These are phyloP conservation scores for Colletotrichum tropicicola DNA, from an alignment of 2,329 filamentous ascomycete species.

Conservation along the genomic window DNA sequence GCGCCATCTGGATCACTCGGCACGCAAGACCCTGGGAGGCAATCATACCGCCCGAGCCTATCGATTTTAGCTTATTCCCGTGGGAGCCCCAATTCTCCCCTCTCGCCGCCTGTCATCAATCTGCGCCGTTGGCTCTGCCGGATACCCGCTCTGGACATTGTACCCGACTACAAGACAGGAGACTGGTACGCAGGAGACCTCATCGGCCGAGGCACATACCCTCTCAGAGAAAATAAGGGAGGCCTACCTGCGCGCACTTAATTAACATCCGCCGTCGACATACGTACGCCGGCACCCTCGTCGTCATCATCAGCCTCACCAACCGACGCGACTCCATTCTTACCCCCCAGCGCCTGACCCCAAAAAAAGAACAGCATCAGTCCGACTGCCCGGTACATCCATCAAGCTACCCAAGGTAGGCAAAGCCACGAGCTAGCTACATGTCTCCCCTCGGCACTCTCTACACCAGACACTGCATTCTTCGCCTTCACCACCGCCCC, in stretches of 20 bases:
- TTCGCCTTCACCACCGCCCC: background rate
- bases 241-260: background rate
- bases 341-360: background rate
- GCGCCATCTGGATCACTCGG: slow-evolving; percentile 26
- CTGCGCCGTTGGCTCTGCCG: slow-evolving; percentile 10
- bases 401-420: background rate
- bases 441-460: background rate
- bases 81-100: background rate
- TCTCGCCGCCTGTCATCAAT: background rate
- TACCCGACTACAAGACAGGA: background rate
- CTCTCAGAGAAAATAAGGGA: background rate
- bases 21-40: slow-evolving; percentile 14
- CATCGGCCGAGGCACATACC: background rate
- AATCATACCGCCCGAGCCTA: slow-evolving; percentile 12
- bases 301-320: slow-evolving; percentile 26
- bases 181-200: background rate
- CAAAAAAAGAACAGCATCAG: slow-evolving; percentile 11
- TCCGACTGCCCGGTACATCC: background rate
- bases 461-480: background rate
- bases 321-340: background rate
- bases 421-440: background rate
- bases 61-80: slow-evolving; percentile 19
- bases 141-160: background rate
- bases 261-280: slow-evolving; percentile 8
- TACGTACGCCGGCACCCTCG: slow-evolving; percentile 3